phyloP scores from a whole-genome alignment of 2,329 filamentous ascomycete genomes.

The Byssochlamys sp. region DNA sequence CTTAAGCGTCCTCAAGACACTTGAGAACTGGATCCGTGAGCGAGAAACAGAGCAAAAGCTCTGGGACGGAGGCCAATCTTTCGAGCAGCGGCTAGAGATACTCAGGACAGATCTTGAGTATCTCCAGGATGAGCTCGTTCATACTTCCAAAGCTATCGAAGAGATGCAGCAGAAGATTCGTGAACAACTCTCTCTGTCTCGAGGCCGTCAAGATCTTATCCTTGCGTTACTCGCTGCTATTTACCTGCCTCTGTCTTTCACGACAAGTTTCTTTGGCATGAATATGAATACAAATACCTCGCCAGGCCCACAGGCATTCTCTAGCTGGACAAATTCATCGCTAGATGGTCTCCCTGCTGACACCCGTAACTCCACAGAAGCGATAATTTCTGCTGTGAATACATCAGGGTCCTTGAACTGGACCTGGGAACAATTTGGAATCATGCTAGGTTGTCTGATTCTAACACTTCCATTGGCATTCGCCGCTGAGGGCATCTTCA shows the following conservation, averaged over 20 bases:
- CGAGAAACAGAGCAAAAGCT: background rate
- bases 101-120: background rate
- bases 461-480: background rate
- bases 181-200: background rate
- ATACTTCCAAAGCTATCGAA: background rate
- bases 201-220: background rate
- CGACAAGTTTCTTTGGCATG: background rate
- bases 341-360: background rate
- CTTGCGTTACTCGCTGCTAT: background rate
- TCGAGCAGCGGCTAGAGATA: background rate
- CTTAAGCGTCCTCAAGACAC: background rate
- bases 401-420: background rate
- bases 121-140: background rate
- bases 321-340: background rate
- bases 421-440: background rate
- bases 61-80: background rate
- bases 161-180: background rate
- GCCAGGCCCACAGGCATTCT: background rate
- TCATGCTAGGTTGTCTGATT: background rate
- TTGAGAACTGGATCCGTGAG: background rate
- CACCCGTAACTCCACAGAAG: background rate
- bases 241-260: background rate
- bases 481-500: background rate
- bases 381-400: background rate
- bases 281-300: background rate